A percentile compares a stretch with the other conserved stretches of the same genome.
phyloP scores from a whole-genome alignment of 768 basidiomycete species.

The Lentinula raphanica region DNA sequence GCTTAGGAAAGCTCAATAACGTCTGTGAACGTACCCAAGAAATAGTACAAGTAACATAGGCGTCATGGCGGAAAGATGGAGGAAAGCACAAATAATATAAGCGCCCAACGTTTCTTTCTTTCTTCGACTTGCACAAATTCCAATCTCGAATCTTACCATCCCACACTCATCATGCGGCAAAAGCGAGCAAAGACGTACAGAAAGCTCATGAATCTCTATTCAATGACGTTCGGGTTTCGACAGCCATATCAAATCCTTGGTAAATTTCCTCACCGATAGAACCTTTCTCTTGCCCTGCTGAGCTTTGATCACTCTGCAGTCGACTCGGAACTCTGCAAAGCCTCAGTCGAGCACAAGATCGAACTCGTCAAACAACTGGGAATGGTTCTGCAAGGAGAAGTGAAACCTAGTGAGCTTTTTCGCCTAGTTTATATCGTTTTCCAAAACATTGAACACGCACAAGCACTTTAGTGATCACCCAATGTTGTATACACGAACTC shows the following conservation, averaged over 20 bases:
- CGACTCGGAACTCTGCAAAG: slow-evolving; percentile 79
- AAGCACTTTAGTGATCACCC: slow-evolving; percentile 87
- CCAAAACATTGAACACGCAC: slow-evolving; percentile 33
- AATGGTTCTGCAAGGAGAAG: slow-evolving; percentile 76
- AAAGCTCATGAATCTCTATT: slow-evolving; percentile 90
- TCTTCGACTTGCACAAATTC: background rate
- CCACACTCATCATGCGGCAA: slow-evolving; percentile 67
- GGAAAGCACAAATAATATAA: background rate
- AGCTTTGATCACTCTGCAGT: slow-evolving; percentile 44
- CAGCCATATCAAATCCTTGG: slow-evolving; percentile 92
- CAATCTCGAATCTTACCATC: background rate
- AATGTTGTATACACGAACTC: slow-evolving; percentile 92
- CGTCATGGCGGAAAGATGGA: slow-evolving; percentile 4
- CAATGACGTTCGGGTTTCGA: slow-evolving; percentile 81
- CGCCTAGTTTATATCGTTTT: slow-evolving; percentile 9
- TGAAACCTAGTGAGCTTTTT: slow-evolving; percentile 80
- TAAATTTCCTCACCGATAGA: slow-evolving; percentile 27
- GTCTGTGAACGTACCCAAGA: slow-evolving; percentile 1
- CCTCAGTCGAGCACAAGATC: slow-evolving; percentile 60
- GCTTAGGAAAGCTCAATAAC: background rate
- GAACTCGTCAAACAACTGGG: slow-evolving; percentile 74
- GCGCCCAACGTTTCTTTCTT: background rate
- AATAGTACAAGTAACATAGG: background rate
- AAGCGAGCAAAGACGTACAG: slow-evolving; percentile 93
- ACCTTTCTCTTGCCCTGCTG: slow-evolving; percentile 1